A percentile compares a stretch with the other conserved stretches of the same genome.
Conservation (phyloP, 805 yeast genomes). For the Schizosaccharomyces lindneri region DNA sequence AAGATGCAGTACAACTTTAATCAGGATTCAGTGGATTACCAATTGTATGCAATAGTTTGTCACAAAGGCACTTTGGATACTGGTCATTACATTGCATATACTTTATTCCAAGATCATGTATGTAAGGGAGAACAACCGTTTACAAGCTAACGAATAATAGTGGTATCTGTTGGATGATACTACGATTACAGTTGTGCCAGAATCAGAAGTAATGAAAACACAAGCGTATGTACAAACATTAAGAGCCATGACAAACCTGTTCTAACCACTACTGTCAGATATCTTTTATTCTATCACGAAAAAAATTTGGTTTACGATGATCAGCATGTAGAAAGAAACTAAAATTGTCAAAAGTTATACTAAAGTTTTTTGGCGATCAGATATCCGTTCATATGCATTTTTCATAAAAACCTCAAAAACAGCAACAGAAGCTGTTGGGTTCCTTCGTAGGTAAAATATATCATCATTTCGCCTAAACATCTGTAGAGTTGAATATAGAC, state of each 20-base stretch:
- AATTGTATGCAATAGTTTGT: conserved; percentile 63
- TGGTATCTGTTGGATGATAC: conserved; percentile 92
- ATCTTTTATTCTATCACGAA: conserved; percentile 6
- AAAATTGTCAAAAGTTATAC: not conserved
- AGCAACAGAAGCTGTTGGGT: too few relatives aligned
- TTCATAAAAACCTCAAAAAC: not conserved
- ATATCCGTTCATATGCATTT: not conserved
- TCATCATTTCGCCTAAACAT: not conserved
- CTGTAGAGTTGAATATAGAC: too few relatives aligned
- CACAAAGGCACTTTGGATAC: conserved; percentile 87
- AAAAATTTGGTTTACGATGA: not conserved
- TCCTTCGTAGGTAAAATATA: not conserved
- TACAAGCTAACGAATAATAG: conserved; percentile 7
- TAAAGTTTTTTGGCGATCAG: not conserved
- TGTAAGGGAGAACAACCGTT: not conserved
- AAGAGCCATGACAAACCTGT: not conserved
- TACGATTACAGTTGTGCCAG: conserved; percentile 39
- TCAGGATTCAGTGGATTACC: conserved; percentile 28
- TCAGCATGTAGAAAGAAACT: not conserved
- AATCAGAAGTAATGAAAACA: conserved; percentile 37
- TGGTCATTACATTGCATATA: conserved; percentile 73
- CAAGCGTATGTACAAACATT: conserved; percentile 35
- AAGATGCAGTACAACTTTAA: not conserved
- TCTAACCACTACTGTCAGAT: conserved; percentile 1
- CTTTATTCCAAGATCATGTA: conserved; percentile 29